Percentiles rank a stretch among this genome's conserved stretches.
Evolutionary conservation across 176 grass and related monocot genomes (phyloP).

Genomic region (Avena eriantha): DNA sequence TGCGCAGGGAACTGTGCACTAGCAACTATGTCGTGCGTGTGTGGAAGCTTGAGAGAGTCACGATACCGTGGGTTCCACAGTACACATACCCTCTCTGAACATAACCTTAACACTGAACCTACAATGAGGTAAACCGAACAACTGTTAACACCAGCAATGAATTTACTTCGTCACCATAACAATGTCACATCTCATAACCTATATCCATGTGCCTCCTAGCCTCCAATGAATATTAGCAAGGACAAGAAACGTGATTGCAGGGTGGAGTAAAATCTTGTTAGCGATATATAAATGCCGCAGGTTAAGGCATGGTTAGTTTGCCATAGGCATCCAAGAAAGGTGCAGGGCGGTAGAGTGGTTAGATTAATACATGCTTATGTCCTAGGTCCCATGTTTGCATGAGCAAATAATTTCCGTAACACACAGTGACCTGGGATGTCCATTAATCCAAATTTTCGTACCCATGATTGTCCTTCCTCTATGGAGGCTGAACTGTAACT

Average conservation of each 20-base stretch:
- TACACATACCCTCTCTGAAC: neutral
- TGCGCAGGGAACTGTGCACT: neutral
- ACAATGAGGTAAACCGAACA: neutral
- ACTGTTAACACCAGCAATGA: neutral
- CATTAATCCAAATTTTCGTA: no score
- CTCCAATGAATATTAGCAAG: neutral
- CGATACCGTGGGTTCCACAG: no score
- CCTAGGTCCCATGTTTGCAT: constrained; percentile 20
- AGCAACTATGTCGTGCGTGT: neutral
- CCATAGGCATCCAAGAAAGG: neutral
- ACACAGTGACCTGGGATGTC: no score
- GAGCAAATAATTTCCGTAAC: neutral
- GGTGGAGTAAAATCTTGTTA: neutral
- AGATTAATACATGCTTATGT: constrained; percentile 1
- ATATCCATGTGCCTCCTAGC: neutral
- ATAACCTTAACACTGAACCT: neutral
- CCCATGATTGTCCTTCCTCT: no score
- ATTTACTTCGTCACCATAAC: neutral
- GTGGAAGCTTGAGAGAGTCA: neutral
- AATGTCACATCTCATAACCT: neutral
- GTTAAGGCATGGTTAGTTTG: neutral
- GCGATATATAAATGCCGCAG: neutral
- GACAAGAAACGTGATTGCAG: neutral
- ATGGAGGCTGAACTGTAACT: no score
- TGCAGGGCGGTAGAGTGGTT: neutral